Evolutionary conservation across 108 stramenopile species (phyloP), one percentile per base, ranked within the genome.

Genomic region (Fragilaria crotonensis): DNA sequence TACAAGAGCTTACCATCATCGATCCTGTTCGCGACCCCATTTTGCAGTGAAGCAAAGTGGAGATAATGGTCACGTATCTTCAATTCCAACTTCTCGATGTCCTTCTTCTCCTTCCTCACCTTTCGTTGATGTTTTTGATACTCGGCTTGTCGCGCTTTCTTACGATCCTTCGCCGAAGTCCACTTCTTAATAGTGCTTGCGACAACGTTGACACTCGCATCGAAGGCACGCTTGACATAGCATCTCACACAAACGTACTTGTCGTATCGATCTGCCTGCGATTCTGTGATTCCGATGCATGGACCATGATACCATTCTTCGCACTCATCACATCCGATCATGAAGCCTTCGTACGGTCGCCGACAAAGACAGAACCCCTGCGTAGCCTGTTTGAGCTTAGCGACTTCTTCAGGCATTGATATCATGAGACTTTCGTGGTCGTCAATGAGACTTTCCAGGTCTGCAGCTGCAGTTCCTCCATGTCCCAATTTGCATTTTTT

Each of bases 221-320:
- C 68, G 66, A 77, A 88, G 4, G 75, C 60, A 46, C 78, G 72
- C 19, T 71, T 61, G 21, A 71, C 68, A 29, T 63, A 71, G 58
- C 90, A 92, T 23, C 87, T 78, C 20, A 92, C 59, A 63, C 90
- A 92, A 5, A 76, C 70, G 59, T 83, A 92, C 55, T 86, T 92
- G 49, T 86, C 85, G 36, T 75, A 60, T 57, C 62, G 59, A 52
- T 83, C 83, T 21, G 83, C 90, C 60, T 81, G 80, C 3, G 80
- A 67, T 62, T 89, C 77, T 27, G 79, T 62, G 7, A 93, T 54
- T 22, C 88, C 88, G 60, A 96, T 83, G 59, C 94, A 96, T 14
- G 75, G 57, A 5, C 94, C 96, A 63, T 96, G 96, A 66, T 88
- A 96, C 96, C 96, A 96, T 48, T 94, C 94, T 30, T 92, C 87